Conservation (phyloP, 306 rosid genomes). For the Amphicarpaea edgeworthii region DNA sequence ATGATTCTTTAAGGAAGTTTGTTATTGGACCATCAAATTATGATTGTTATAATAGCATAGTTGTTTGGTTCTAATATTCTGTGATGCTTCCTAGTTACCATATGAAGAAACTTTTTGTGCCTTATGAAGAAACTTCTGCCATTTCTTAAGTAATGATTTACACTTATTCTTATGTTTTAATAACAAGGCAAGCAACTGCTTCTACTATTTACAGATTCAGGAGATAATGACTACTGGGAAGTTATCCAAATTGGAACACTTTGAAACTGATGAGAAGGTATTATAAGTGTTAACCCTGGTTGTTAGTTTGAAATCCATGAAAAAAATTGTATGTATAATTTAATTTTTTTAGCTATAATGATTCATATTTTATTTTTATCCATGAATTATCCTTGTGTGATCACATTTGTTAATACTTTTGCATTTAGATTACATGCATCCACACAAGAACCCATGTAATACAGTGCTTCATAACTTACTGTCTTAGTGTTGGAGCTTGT, state of each 20-base stretch:
- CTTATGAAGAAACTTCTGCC: not conserved
- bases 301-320: conserved; percentile 32
- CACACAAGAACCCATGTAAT: not conserved
- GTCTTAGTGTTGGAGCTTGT: not conserved
- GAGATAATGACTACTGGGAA: conserved; percentile 92
- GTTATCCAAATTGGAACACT: conserved; percentile 87
- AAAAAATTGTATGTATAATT: conserved; percentile 16
- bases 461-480: conserved; percentile 22
- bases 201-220: conserved; percentile 74
- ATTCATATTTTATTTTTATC: conserved; percentile 1
- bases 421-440: not conserved
- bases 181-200: conserved; percentile 42
- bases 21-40: conserved; percentile 17
- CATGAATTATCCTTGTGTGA: conserved; percentile 7
- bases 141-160: not conserved
- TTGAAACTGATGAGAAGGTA: conserved; percentile 94
- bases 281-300: conserved; percentile 33
- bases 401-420: not conserved
- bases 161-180: conserved; percentile 12
- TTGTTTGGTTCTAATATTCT: conserved; percentile 17
- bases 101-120: no score
- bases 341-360: not conserved
- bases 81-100: not conserved
- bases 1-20: conserved; percentile 22
- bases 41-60: not conserved